A percentile compares a stretch with the other conserved stretches of the same genome.
Conservation (phyloP, 2,329 filamentous ascomycete species). For the Cucurbitaria berberidis region DNA sequence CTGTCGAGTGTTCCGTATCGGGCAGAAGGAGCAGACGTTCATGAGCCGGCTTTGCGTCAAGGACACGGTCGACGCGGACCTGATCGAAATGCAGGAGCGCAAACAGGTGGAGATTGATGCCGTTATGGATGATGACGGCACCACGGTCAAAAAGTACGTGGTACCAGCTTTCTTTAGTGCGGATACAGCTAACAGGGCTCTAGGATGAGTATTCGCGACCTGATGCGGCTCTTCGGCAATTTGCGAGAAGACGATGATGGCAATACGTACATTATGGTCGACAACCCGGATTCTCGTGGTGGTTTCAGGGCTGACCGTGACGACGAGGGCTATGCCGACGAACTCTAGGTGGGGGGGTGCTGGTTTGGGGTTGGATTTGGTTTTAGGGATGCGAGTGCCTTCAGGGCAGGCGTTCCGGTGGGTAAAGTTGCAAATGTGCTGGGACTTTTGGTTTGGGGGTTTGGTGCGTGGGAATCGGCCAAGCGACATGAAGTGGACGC, state of each 20-base stretch:
- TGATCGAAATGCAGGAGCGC: slow-evolving; percentile 61
- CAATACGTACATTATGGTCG: slow-evolving; percentile 50
- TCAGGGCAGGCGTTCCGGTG: neutral
- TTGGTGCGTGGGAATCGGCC: neutral
- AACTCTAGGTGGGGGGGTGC: slow-evolving; percentile 20
- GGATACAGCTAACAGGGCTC: slow-evolving; percentile 4
- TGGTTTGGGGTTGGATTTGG: neutral
- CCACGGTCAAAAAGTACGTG: slow-evolving; percentile 35
- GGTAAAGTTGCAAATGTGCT: neutral
- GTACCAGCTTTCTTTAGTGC: neutral
- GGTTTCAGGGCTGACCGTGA: slow-evolving; percentile 40
- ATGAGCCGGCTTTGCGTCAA: slow-evolving; percentile 64
- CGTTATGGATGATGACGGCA: slow-evolving; percentile 52
- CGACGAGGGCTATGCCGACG: slow-evolving; percentile 43
- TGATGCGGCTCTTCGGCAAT: slow-evolving; percentile 56
- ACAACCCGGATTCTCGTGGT: slow-evolving; percentile 37
- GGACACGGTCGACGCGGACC: slow-evolving; percentile 63
- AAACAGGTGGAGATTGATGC: slow-evolving; percentile 58
- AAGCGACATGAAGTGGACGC: neutral
- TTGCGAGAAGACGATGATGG: slow-evolving; percentile 49
- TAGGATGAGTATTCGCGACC: slow-evolving; percentile 46
- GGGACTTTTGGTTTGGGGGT: neutral
- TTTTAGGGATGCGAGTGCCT: neutral
- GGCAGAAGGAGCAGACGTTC: slow-evolving; percentile 66
- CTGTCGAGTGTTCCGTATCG: slow-evolving; percentile 68